Conservation (phyloP, 805 yeast genomes). For the Scheffersomyces ergatensis region DNA sequence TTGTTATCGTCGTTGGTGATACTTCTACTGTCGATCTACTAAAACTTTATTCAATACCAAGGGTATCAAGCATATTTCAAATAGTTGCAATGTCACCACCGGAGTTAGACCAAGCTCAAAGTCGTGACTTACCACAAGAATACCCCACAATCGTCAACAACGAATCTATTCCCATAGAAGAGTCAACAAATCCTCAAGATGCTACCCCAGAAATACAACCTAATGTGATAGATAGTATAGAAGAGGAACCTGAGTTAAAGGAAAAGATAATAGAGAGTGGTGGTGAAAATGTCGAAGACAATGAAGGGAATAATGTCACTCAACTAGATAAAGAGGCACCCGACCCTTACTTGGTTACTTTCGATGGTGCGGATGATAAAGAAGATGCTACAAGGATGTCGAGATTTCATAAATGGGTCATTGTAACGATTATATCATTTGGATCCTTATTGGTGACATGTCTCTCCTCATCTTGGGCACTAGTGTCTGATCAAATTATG, state of each 20-base stretch:
- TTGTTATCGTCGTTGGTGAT: too few relatives aligned
- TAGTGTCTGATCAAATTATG: constrained; percentile 20
- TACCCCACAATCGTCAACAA: too few relatives aligned
- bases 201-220: neutral
- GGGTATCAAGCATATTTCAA: too few relatives aligned
- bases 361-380: constrained; percentile 19
- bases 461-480: constrained; percentile 27
- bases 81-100: too few relatives aligned
- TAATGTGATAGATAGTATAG: too few relatives aligned
- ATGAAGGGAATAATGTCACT: neutral
- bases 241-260: too few relatives aligned
- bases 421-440: constrained; percentile 18
- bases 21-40: too few relatives aligned
- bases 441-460: constrained; percentile 26
- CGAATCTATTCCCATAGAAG: too few relatives aligned
- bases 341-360: constrained; percentile 13
- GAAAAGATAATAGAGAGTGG: too few relatives aligned
- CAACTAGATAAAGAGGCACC: neutral
- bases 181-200: neutral
- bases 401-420: constrained; percentile 21
- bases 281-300: neutral
- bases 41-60: too few relatives aligned
- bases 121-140: too few relatives aligned
- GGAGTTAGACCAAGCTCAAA: too few relatives aligned
- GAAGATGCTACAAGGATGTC: constrained; percentile 23